A percentile compares a stretch with the other conserved stretches of the same genome.
Conservation (phyloP, 2,329 filamentous ascomycete genomes). For the Pezicula neosporulosa region DNA sequence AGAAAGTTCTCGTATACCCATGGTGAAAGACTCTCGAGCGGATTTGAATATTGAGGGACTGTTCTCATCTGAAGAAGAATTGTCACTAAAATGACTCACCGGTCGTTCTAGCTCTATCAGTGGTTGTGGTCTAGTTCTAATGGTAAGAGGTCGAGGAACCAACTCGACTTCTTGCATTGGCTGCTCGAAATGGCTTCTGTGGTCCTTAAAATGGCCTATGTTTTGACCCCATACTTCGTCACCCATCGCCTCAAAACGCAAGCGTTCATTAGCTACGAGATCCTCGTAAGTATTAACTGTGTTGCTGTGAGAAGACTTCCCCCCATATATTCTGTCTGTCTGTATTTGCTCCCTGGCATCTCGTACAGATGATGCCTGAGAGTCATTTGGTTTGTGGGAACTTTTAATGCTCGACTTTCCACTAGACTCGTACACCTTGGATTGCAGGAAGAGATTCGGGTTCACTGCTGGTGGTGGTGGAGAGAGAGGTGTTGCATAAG, state of each 20-base stretch:
- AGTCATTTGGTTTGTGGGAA: not conserved
- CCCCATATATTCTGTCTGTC: not conserved
- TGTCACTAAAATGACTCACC: not conserved
- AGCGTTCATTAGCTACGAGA: constrained; percentile 5
- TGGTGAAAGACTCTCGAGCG: constrained; percentile 1
- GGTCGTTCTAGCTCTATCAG: not conserved
- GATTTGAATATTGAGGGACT: not conserved
- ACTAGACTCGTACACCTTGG: not conserved
- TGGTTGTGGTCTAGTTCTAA: not conserved
- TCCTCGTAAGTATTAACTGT: constrained; percentile 1
- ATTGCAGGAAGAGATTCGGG: not conserved
- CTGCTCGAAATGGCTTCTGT: not conserved
- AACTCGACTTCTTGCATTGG: not conserved
- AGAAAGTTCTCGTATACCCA: constrained; percentile 1
- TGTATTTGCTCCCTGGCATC: not conserved
- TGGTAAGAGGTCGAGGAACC: not conserved
- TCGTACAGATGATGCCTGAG: not conserved
- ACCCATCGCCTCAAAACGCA: not conserved
- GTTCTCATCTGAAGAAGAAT: not conserved
- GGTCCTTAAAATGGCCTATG: not conserved
- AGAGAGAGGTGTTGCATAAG: not conserved
- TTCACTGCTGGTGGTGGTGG: not conserved
- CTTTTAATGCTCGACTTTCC: not conserved
- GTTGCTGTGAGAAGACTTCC: not conserved
- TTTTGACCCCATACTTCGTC: not conserved